phyloP scores from a whole-genome alignment of 2,329 filamentous ascomycete genomes.

The Leptographium procerum region DNA sequence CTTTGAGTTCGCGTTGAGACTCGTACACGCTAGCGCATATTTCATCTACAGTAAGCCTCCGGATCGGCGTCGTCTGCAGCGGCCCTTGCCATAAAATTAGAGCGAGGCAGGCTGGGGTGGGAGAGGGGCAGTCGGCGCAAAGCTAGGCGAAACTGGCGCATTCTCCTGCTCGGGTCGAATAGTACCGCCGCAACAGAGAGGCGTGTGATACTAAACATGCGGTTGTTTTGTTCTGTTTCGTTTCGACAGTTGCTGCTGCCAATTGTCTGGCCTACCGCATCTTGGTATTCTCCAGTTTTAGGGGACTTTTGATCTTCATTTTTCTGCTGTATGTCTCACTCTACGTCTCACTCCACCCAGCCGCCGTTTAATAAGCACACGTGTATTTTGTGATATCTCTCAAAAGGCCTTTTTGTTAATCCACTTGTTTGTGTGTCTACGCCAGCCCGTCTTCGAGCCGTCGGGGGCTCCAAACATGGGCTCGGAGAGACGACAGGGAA shows the following conservation, averaged over 20 bases:
- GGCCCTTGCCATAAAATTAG: neutral
- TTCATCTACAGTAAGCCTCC: neutral
- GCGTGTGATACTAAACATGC: neutral
- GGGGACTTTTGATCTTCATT: neutral
- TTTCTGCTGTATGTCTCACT: neutral
- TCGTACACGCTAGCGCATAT: neutral
- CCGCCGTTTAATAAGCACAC: neutral
- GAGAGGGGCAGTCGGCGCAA: neutral
- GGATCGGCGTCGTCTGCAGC: slow-evolving; percentile 3
- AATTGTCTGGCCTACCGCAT: neutral
- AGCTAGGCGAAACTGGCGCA: neutral
- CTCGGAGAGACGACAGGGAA: too few relatives aligned
- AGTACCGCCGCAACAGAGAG: neutral
- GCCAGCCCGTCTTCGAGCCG: neutral
- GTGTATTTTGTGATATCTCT: neutral
- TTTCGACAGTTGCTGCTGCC: neutral
- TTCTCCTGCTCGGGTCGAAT: neutral
- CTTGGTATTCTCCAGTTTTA: neutral
- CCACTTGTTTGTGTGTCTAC: neutral
- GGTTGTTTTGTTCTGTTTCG: neutral
- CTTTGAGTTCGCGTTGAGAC: too few relatives aligned
- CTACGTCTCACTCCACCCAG: neutral
- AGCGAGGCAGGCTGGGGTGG: neutral
- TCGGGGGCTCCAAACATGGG: too few relatives aligned
- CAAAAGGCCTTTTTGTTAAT: neutral